Evolutionary conservation across 768 basidiomycete genomes (phyloP).

Genomic region (Phylloporus sp.): DNA sequence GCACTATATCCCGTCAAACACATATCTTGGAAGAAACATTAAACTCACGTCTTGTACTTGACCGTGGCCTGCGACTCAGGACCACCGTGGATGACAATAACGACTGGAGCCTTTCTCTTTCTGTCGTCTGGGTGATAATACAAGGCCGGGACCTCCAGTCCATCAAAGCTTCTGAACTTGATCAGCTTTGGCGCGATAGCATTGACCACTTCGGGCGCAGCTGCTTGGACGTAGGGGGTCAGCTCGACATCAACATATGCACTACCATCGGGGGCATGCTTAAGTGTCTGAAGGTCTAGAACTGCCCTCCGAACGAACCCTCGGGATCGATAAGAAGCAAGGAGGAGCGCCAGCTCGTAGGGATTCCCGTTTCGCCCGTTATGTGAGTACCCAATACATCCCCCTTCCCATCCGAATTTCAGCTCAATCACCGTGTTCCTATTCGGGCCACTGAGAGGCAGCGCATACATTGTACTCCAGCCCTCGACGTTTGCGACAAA

Average conservation of each 20-base stretch:
- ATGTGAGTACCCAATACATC: slow-evolving; percentile 27
- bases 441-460: slow-evolving; percentile 29
- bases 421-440: slow-evolving; percentile 32
- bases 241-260: slow-evolving; percentile 27
- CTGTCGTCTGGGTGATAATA: slow-evolving; percentile 38
- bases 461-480: slow-evolving; percentile 29
- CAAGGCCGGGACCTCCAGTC: slow-evolving; percentile 37
- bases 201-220: slow-evolving; percentile 23
- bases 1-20: slow-evolving; percentile 15
- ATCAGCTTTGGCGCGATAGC: slow-evolving; percentile 33
- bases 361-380: slow-evolving; percentile 35
- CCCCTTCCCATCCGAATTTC: slow-evolving; percentile 29
- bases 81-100: slow-evolving; percentile 41
- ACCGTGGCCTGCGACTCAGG: slow-evolving; percentile 37
- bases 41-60: slow-evolving; percentile 29
- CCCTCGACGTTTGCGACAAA: slow-evolving; percentile 40
- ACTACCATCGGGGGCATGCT: slow-evolving; percentile 21
- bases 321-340: slow-evolving; percentile 31
- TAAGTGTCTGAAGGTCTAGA: slow-evolving; percentile 28
- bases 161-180: slow-evolving; percentile 41
- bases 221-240: slow-evolving; percentile 33
- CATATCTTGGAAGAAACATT: background rate
- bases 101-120: slow-evolving; percentile 27
- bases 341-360: slow-evolving; percentile 29
- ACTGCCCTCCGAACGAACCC: slow-evolving; percentile 25